Evolutionary conservation across 2,329 filamentous ascomycete species (phyloP), one percentile per base, ranked within the genome.

Genomic region (Immersiporthe knoxdaviesiana): DNA sequence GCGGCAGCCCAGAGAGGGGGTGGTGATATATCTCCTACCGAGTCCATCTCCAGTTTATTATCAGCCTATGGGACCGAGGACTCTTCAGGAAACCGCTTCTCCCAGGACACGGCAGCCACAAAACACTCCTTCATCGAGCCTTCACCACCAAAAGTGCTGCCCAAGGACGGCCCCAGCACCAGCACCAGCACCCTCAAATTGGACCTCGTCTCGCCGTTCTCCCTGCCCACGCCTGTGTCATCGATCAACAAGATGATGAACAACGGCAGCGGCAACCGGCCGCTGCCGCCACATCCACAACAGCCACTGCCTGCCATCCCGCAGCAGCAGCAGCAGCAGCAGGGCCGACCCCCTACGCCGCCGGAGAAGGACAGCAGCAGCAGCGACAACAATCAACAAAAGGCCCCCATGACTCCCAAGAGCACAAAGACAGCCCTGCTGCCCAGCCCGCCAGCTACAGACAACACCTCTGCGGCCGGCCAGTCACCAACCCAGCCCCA

Each of bases 11-110:
- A 62, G 61, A 8, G 14, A 63, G 32, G 32, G 54, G 30, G 27
- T 30, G 67, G 64, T 30, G 65, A 71, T 32, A 60, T 71, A 41
- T 84, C 84, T 56, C 82, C 84, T 3, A 79, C 80, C 1, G 81
- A 81, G 32, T 88, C 86, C 12, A 77, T 88, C 65, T 85, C 82
- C 18, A 88, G 85, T 74, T 77, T 88, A 14, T 73, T 88, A 47
- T 87, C 85, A 14, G 85, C 86, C 27, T 88, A 88, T 74, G 69
- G 64, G n/a, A 69, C 64, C 1, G 64, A 69, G 60, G 64, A 66
- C 44, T 71, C 67, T 18, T 62, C 63, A 10, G 52, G 50, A 27
- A 70, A 56, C 11, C 67, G 67, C 5, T 67, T 60, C 24, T 71
- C 69, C 37, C 67, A 66, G 44, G 69, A 71, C 30, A 71, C 63